Evolutionary conservation across 139 green algal species (phyloP).

Genomic region (Edaphochlamys debaryana): DNA sequence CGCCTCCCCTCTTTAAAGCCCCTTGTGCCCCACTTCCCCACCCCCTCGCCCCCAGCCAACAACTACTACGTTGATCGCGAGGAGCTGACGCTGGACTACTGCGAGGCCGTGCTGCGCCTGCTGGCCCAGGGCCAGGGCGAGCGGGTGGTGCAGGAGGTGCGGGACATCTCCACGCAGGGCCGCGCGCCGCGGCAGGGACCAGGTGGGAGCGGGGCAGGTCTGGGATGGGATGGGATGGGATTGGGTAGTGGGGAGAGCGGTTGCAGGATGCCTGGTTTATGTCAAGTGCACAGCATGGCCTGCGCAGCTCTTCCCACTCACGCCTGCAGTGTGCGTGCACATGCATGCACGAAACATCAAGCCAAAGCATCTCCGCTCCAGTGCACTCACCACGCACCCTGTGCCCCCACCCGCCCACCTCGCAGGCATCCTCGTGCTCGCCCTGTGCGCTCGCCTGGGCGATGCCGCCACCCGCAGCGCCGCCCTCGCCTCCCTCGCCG

Average conservation of each 20-base stretch:
- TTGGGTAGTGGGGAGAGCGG: too few relatives aligned
- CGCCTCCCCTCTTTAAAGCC: too few relatives aligned
- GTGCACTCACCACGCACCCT: neutral
- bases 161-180: neutral
- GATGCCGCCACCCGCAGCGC: neutral
- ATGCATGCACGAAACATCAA: too few relatives aligned
- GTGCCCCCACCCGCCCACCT: neutral
- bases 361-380: too few relatives aligned
- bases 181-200: neutral
- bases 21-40: neutral
- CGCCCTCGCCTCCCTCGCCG: neutral
- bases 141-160: neutral
- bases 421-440: conserved; percentile 9
- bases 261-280: too few relatives aligned
- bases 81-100: neutral
- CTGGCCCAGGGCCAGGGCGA: neutral
- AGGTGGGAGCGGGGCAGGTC: neutral
- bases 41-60: neutral
- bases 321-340: too few relatives aligned
- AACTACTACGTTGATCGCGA: neutral
- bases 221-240: too few relatives aligned
- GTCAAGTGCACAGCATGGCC: too few relatives aligned
- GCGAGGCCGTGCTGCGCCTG: neutral
- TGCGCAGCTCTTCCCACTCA: too few relatives aligned
- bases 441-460: conserved; percentile 1